Evolutionary conservation across 2,329 filamentous ascomycete species (phyloP), one percentile per base, ranked within the genome.

Genomic region (Claviceps sp.): DNA sequence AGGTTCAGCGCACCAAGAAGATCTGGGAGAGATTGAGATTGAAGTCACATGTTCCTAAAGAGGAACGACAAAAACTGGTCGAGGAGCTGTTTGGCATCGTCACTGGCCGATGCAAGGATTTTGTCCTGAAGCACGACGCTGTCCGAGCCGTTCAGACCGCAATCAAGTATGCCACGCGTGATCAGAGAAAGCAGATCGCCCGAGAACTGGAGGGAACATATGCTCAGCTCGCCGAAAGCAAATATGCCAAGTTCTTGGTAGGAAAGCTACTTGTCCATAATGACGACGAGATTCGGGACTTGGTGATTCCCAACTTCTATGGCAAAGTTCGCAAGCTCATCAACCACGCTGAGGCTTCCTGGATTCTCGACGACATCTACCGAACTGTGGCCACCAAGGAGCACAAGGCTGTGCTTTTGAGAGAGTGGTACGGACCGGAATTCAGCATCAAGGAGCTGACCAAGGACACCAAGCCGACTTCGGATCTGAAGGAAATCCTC

Each of bases 281-380:
- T 55, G 88, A 96, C 64, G 74, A 81, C 42, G 86, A 91, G 67
- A 88, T 94, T 57, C 81, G 89, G 61, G 86, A 95, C 64, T 71
- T 94, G 58, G 87, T 98, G 61, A 83, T 98, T 13, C 85, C 88
- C 44, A 90, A 98, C 67, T 97, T 98, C 70, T 96, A 93, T 67
- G 90, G 93, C 54, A 84, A 91, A 66, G 86, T 97, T 56, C 86
- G 88, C 64, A 87, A 89, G 63, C 74, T 97, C 63, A 96, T 97
- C 67, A 93, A 95, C 67, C 93, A 98, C 69, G 81, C 91, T 1
- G 94, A 98, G 69, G 93, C 88, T 37, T 90, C 88, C 42, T 98
- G 93, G 90, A 97, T 98, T 60, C 74, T 98, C 43, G 94, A 98
- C 67, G 93, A 98, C 67, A 86, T 96, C 59, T 98, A 97, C 72